A percentile compares a stretch with the other conserved stretches of the same genome.
Conservation (phyloP, 2,329 filamentous ascomycete species). For the Diaporthe batatas region DNA sequence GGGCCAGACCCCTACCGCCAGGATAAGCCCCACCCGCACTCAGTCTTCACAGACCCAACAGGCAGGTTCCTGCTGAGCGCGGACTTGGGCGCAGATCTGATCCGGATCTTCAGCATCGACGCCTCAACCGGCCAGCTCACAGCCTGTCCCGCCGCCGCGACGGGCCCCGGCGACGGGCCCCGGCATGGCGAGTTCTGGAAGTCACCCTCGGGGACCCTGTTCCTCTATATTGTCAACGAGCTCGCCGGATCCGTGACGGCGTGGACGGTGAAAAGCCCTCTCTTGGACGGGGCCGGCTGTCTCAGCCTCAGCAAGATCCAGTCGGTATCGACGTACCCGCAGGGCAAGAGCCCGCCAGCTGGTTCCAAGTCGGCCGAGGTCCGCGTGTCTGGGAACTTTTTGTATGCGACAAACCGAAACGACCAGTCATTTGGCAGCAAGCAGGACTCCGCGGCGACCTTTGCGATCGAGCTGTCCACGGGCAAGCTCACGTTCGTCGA, state of each 20-base stretch:
- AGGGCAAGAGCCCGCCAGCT: constrained; percentile 45
- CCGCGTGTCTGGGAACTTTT: constrained; percentile 64
- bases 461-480: constrained; percentile 58
- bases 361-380: constrained; percentile 59
- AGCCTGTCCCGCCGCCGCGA: constrained; percentile 57
- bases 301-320: constrained; percentile 61
- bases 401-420: constrained; percentile 73
- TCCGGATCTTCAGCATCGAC: constrained; percentile 67
- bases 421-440: constrained; percentile 68
- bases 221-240: constrained; percentile 61
- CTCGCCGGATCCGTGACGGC: constrained; percentile 62
- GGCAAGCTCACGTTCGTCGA: constrained; percentile 67
- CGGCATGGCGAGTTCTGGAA: constrained; percentile 67
- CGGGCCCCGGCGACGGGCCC: constrained; percentile 63
- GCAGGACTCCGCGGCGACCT: constrained; percentile 69
- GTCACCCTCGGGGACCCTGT: constrained; percentile 49
- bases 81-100: constrained; percentile 67
- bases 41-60: constrained; percentile 62
- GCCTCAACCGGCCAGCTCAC: constrained; percentile 58
- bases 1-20: constrained; percentile 64
- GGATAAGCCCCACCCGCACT: constrained; percentile 68
- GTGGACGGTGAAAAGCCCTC: constrained; percentile 63
- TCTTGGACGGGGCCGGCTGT: constrained; percentile 52
- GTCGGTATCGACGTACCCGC: constrained; percentile 61
- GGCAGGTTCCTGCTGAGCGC: constrained; percentile 63